Evolutionary conservation across 371 early-diverging fungal genomes (phyloP), one percentile per base, ranked within the genome.

Genomic region (Choanephora cucurbitarum): DNA sequence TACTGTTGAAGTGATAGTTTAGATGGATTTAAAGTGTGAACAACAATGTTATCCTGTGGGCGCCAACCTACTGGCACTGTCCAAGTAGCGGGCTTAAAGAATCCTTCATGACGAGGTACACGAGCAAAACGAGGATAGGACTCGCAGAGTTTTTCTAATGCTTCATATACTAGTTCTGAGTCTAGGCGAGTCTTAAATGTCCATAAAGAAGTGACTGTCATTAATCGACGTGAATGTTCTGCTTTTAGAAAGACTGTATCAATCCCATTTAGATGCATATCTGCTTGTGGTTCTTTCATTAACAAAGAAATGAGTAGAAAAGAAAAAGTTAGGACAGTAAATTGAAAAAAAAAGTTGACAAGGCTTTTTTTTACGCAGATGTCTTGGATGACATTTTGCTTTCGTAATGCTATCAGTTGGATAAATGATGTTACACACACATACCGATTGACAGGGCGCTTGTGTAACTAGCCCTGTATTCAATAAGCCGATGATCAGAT

Each of bases 171-270:
- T 3, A 32, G 22, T 5, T 56, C 42, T 11, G 49, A 42, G 44
- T 62, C 61, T 3, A 72, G 41, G 2, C 51, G 52, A 22, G 52
- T 43, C 10, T 60, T 58, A 47, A 75, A 72, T 11, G 53, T 60
- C 75, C 75, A 75, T 19, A 72, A 31, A 18, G 62, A 57, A 5
- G 58, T 60, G 18, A 75, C 66, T 0, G 67, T 63, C 75, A 72
- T 75, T 11, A 67, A 41, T 2, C 66, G 55, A 22, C 62, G 50
- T n/a, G 75, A 65, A 17, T 63, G 53, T 22, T 75, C 75, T 8
- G 61, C 33, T 28, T 66, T 66, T 9, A 68, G 51, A 32, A 54
- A 74, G 1, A 75, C 21, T 17, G 66, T 69, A 56, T 75, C 75
- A 8, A 75, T 23, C 0, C 71, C 71, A 21, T 49, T 37, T 11